A percentile compares a stretch with the other conserved stretches of the same genome.
These are phyloP conservation scores for Rhododendron ovatum DNA, from an alignment of 148 eudicot genomes.

Conservation along the genomic window DNA sequence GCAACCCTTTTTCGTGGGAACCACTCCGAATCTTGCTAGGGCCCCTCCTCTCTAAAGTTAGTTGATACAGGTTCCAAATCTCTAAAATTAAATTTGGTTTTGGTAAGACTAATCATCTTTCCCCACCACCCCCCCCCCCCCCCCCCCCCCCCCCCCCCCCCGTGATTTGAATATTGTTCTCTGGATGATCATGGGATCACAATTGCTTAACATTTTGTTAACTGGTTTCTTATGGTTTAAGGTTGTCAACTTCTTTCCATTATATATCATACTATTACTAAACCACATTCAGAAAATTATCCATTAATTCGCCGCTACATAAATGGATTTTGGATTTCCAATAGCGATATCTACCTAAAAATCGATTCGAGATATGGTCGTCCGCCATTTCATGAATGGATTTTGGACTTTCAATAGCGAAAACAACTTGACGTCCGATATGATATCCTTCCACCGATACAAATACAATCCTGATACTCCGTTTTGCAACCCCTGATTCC, in stretches of 20 bases:
- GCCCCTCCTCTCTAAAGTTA: slow-evolving; percentile 6
- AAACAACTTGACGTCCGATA: not conserved
- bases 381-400: not conserved
- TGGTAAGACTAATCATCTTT: slow-evolving; percentile 16
- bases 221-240: slow-evolving; percentile 5
- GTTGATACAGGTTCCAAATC: slow-evolving; percentile 2
- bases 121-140: too few species aligned
- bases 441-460: not conserved
- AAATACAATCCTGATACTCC: not conserved
- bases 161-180: not conserved
- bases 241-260: slow-evolving; percentile 7
- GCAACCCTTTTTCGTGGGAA: slow-evolving; percentile 14
- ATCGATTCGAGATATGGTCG: not conserved
- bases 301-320: not conserved
- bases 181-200: not conserved
- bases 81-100: slow-evolving; percentile 1
- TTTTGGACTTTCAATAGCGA: not conserved
- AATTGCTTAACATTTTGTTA: not conserved
- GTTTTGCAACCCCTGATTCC: not conserved
- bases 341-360: not conserved
- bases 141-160: too few species aligned
- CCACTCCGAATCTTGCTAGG: slow-evolving; percentile 13
- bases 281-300: not conserved
- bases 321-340: not conserved
- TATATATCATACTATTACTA: not conserved